Evolutionary conservation across 768 basidiomycete species (phyloP).

Genomic region (Pleurotus platypus): DNA sequence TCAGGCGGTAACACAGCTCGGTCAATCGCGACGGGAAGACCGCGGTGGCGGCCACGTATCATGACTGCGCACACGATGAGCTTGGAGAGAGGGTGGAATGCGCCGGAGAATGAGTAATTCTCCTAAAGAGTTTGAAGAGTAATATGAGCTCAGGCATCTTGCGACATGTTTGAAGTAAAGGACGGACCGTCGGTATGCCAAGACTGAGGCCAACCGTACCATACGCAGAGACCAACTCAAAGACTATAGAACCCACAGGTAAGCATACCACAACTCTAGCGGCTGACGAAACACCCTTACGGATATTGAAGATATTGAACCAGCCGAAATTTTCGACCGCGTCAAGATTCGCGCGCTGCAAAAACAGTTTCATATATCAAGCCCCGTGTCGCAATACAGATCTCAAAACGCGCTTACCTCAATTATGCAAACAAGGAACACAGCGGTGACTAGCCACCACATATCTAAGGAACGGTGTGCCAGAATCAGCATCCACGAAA

Average conservation of each 20-base stretch:
- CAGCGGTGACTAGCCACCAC: conserved; percentile 89
- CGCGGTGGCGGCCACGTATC: conserved; percentile 91
- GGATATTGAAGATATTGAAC: conserved; percentile 83
- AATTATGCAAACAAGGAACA: conserved; percentile 90
- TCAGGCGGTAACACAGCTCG: conserved; percentile 79
- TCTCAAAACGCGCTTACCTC: conserved; percentile 51
- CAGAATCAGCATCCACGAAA: no score
- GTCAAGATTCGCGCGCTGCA: conserved; percentile 56
- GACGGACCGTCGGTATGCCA: conserved; percentile 74
- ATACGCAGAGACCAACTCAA: conserved; percentile 86
- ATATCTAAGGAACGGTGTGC: conserved; percentile 57
- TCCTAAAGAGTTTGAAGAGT: conserved; percentile 38
- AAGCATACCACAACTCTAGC: no score
- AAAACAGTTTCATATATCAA: not conserved
- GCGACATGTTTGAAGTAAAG: not conserved
- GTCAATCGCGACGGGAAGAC: conserved; percentile 84
- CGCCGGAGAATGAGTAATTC: conserved; percentile 79
- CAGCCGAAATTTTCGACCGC: conserved; percentile 51
- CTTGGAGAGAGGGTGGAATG: conserved; percentile 79
- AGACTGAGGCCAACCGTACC: conserved; percentile 88
- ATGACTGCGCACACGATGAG: conserved; percentile 85
- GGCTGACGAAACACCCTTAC: conserved; percentile 35
- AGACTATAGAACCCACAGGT: conserved; percentile 41
- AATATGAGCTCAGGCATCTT: conserved; percentile 7
- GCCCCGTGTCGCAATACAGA: not conserved